These are phyloP conservation scores for Lindgomyces ingoldianus DNA, from an alignment of 495 filamentous ascomycete genomes.

Conservation along the genomic window DNA sequence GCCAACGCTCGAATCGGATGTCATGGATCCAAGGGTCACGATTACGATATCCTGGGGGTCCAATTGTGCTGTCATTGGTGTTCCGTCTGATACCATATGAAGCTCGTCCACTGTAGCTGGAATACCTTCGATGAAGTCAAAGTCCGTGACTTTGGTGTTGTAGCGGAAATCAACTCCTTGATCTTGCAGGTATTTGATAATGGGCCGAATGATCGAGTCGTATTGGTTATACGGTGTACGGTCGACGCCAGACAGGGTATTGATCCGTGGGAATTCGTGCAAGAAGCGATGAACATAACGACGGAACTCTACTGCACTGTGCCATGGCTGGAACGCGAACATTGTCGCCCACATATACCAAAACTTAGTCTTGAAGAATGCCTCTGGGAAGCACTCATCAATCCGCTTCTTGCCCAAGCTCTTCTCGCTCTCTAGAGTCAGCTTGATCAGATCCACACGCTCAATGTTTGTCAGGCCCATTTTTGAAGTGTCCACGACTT, in stretches of 20 bases:
- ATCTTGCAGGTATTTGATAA: constrained; percentile 45
- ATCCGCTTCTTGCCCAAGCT: constrained; percentile 44
- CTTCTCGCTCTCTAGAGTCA: constrained; percentile 44
- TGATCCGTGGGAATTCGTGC: constrained; percentile 39
- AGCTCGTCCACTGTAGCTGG: constrained; percentile 34
- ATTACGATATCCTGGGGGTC: constrained; percentile 25
- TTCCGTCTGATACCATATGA: constrained; percentile 33
- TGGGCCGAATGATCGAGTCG: constrained; percentile 48
- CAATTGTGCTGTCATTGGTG: constrained; percentile 23
- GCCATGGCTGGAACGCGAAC: constrained; percentile 49
- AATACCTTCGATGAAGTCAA: constrained; percentile 33
- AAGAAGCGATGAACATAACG: constrained; percentile 40
- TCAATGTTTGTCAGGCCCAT: constrained; percentile 40
- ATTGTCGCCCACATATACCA: constrained; percentile 48
- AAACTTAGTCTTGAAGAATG: constrained; percentile 49
- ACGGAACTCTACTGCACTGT: constrained; percentile 45
- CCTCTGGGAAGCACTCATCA: constrained; percentile 43
- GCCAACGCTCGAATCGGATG: constrained; percentile 11
- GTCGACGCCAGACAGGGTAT: constrained; percentile 39
- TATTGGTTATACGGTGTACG: constrained; percentile 47
- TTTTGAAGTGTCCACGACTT: constrained; percentile 19
- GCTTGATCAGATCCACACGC: constrained; percentile 42
- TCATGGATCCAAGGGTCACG: constrained; percentile 23
- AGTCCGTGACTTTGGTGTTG: constrained; percentile 38
- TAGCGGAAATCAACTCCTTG: constrained; percentile 51